Percentiles rank a stretch among this genome's conserved stretches.
Evolutionary conservation across 495 filamentous ascomycete genomes (phyloP).

Genomic region (Penicillium roqueforti): DNA sequence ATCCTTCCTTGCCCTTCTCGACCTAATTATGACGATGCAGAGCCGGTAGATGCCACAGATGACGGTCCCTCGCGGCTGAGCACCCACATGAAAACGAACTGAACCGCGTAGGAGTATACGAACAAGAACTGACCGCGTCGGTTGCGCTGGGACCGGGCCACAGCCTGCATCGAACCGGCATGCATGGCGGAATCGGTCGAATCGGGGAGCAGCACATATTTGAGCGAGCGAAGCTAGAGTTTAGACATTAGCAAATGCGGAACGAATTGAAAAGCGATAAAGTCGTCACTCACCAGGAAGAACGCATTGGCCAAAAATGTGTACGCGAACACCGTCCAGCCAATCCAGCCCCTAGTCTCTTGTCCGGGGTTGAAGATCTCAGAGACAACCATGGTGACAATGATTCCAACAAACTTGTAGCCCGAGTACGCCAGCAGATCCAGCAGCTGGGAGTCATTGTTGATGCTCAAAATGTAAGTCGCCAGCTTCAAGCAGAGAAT

Average conservation of each 20-base stretch:
- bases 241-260: constrained; percentile 17
- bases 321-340: constrained; percentile 85
- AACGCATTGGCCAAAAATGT: constrained; percentile 92
- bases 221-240: constrained; percentile 85
- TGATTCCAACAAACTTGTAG: constrained; percentile 98
- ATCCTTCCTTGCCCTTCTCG: constrained; percentile 7
- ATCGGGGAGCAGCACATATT: constrained; percentile 94
- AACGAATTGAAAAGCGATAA: background rate
- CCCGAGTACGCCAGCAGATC: constrained; percentile 94
- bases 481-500: constrained; percentile 86
- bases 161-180: constrained; percentile 67
- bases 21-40: constrained; percentile 26
- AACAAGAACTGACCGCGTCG: constrained; percentile 93
- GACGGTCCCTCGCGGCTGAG: constrained; percentile 57
- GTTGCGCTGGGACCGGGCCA: constrained; percentile 78
- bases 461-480: constrained; percentile 88
- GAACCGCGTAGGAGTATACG: constrained; percentile 88
- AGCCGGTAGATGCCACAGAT: constrained; percentile 19
- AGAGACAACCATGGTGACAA: constrained; percentile 72
- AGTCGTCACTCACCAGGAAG: constrained; percentile 66
- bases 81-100: constrained; percentile 94
- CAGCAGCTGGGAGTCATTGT: constrained; percentile 78
- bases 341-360: constrained; percentile 79
- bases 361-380: constrained; percentile 71
- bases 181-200: constrained; percentile 59